These are phyloP conservation scores for Leptodermis oblonga DNA, from an alignment of 257 asterid genomes.

Conservation along the genomic window DNA sequence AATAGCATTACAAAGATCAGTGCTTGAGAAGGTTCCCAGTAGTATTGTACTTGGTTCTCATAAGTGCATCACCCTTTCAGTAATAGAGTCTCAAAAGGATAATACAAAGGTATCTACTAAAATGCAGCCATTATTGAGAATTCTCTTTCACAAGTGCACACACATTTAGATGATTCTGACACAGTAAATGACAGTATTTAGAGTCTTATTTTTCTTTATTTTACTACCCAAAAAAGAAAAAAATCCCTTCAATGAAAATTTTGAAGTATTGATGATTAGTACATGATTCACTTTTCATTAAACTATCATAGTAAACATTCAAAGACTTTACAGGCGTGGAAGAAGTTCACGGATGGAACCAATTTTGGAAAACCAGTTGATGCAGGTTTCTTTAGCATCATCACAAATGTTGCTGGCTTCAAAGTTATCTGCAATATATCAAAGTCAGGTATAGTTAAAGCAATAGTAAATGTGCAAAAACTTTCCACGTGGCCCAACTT, in stretches of 20 bases:
- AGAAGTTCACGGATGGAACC: conserved; percentile 71
- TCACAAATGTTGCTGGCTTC: conserved; percentile 41
- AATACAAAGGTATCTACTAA: neutral
- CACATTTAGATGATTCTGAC: neutral
- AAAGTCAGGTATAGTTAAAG: conserved; percentile 11
- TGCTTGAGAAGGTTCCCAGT: neutral
- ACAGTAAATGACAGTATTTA: neutral
- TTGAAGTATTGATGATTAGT: neutral
- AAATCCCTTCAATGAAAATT: neutral
- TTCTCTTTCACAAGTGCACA: neutral
- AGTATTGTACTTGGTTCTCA: neutral
- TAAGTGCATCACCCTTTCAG: neutral
- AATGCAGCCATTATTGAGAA: neutral
- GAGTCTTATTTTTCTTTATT: neutral
- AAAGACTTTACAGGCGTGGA: conserved; percentile 80
- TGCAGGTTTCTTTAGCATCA: conserved; percentile 91
- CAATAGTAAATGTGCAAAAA: neutral
- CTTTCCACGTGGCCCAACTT: neutral
- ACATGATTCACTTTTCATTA: conserved; percentile 4
- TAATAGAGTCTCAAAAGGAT: no score
- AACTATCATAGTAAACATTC: conserved; percentile 10
- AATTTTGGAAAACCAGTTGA: conserved; percentile 84
- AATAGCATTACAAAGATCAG: neutral
- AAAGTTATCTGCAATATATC: conserved; percentile 55
- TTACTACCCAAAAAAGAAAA: no score